phyloP scores from a whole-genome alignment of 2,329 filamentous ascomycete genomes.

The Paraphoma chrysanthemicola region DNA sequence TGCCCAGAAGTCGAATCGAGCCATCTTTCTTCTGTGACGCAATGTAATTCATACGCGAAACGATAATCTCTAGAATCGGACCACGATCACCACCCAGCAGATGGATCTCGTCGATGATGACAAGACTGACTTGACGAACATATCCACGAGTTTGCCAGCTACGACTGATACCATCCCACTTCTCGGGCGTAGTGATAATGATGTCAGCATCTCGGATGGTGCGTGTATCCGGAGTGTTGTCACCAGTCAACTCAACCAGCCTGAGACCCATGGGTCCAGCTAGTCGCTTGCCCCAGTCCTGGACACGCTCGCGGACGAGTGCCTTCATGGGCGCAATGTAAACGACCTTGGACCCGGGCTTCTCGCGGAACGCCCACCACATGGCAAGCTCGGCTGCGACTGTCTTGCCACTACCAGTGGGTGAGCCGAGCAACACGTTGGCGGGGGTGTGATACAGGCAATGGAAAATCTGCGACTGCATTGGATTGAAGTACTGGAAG shows the following conservation, averaged over 20 bases:
- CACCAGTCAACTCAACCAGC: slow-evolving; percentile 93
- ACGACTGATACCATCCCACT: slow-evolving; percentile 99
- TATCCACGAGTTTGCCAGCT: slow-evolving; percentile 98
- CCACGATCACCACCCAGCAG: slow-evolving; percentile 94
- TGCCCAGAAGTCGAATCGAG: slow-evolving; percentile 89
- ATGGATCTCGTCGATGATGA: slow-evolving; percentile 99
- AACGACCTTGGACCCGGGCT: slow-evolving; percentile 94
- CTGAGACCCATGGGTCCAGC: slow-evolving; percentile 84
- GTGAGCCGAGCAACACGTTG: slow-evolving; percentile 93
- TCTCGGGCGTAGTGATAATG: slow-evolving; percentile 99
- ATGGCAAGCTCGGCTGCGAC: slow-evolving; percentile 95
- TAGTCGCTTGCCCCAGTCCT: slow-evolving; percentile 88
- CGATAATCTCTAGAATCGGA: slow-evolving; percentile 98
- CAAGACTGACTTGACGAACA: slow-evolving; percentile 90
- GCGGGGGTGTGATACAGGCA: slow-evolving; percentile 90
- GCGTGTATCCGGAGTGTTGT: slow-evolving; percentile 96
- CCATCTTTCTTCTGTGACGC: slow-evolving; percentile 87
- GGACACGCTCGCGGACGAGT: slow-evolving; percentile 91
- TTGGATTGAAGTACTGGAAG: slow-evolving; percentile 97
- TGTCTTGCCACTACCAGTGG: slow-evolving; percentile 96
- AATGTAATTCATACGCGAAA: slow-evolving; percentile 95
- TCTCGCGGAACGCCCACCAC: slow-evolving; percentile 99
- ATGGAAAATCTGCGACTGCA: slow-evolving; percentile 99
- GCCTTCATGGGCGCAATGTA: slow-evolving; percentile 99
- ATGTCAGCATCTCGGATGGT: slow-evolving; percentile 96